Evolutionary conservation across 148 eudicot genomes (phyloP), one percentile per base, ranked within the genome.

Genomic region (Rhododendron griersonianum): DNA sequence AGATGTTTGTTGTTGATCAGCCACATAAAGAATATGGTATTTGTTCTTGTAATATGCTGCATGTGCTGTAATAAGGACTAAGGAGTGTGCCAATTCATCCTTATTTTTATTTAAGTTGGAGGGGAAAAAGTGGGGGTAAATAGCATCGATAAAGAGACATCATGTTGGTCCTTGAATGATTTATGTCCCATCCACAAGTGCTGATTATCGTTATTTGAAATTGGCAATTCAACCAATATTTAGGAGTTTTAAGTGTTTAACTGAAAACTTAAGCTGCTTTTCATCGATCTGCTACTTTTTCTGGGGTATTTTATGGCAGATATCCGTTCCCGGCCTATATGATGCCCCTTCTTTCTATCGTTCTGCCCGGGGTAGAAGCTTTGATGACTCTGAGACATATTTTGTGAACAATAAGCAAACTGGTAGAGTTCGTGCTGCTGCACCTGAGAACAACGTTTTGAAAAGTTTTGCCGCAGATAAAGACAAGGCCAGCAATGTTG

Each of bases 401-500:
- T 85, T 94, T 84, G 89, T 90, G 45, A 87, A 89, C 81, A 92
- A 84, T 88, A 96, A 94, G 89, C 98, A 90, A 85, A 85, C 89
- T 53, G 91, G 94, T 55, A 90, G 90, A 91, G 89, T 85, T 87
- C 93, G 94, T 67, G 93, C 84, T 71, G 82, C 92, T 63, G 82
- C 92, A 87, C 96, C 95, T 61, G 99, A 97, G 71, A 93, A 87
- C 88, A 93, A 87, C 82, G 88, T 91, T 73, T 59, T 88, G 87
- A 94, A 90, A 90, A 93, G 95, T 85, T 87, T 93, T 61, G 84
- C 95, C 57, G 88, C 91, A 45, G 99, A 97, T 78, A 97, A 94
- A 87, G 98, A 94, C 85, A 97, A 93, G 90, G 89, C 90, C 35
- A 91, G 92, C 80, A 89, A 91, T 82, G 99, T 95, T 84, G 99